Base-by-base conservation (phyloP, 1,284 basidiomycete species). In the Rhodotorula sp. region DNA sequence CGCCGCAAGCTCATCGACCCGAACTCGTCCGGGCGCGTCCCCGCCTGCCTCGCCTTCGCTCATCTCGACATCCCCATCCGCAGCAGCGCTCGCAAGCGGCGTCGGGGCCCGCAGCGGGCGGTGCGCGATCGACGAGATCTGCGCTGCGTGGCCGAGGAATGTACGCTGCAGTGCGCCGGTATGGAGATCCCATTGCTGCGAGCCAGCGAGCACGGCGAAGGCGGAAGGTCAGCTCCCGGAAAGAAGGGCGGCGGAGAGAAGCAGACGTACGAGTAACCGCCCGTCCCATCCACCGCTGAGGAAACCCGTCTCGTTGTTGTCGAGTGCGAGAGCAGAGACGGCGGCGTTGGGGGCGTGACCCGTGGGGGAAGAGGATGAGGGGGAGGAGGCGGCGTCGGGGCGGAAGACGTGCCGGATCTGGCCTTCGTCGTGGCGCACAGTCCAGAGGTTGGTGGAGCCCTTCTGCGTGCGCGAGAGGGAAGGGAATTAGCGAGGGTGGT, bases 251-350 rank as follows among this genome's bases (percentile, higher is more conserved):
- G 51, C n/a, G 57, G 48, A 58, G 57, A 39, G 29, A 68, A 50
- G 54, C 34, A 8, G 1, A 85, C 91, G 82, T 81, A 95, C 95
- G 69, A 89, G 85, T 8, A 94, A 90, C 72, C 91, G 88, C 7
- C 92, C 90, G 80, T 99, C 97, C 95, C 95, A 98, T 4, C 94
- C 91, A 9, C 93, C 95, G 79, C 92, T 95, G 76, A 95, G 88
- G 73, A 95, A 87, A 0, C 89, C 87, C 76, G 89, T 91, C 80
- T 98, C 92, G 64, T 91, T 88, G 69, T 90, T 87, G 69, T 89
- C 86, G 69, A 99, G 83, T 1, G 89, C 87, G 60, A 99, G 84
- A 25, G 89, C 88, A n/a, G 95, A 97, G 12, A 99, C 89, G 36
- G 92, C 89, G 8, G 89, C 89, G 54, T 87, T 87, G 64, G 85